Percentiles rank a stretch among this genome's conserved stretches.
Evolutionary conservation across 2,329 filamentous ascomycete species (phyloP).

Genomic region (Claviceps sp.): DNA sequence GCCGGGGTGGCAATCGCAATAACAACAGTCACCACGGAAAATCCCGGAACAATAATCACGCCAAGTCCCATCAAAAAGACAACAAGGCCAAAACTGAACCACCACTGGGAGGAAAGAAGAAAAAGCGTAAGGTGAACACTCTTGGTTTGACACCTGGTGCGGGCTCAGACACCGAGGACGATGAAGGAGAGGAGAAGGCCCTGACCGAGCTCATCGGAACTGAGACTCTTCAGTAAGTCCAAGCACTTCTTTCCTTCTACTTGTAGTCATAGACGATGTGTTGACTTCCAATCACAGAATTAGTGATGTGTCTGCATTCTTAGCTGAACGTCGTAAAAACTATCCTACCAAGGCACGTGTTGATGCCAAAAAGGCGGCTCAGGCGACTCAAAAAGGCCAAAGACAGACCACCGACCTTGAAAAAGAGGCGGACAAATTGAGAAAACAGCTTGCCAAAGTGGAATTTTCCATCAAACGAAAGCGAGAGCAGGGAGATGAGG

Average conservation of each 20-base stretch:
- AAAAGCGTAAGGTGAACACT: constrained; percentile 59
- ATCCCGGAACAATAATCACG: constrained; percentile 20
- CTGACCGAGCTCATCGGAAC: constrained; percentile 40
- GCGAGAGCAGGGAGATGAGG: constrained; percentile 52
- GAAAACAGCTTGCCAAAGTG: constrained; percentile 53
- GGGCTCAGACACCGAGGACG: constrained; percentile 50
- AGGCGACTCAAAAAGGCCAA: constrained; percentile 31
- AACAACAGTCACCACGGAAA: constrained; percentile 28
- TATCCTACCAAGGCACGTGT: constrained; percentile 67
- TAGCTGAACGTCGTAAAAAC: constrained; percentile 64
- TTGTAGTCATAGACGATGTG: neutral
- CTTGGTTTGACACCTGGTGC: constrained; percentile 58
- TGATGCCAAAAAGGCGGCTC: constrained; percentile 45
- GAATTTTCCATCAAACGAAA: constrained; percentile 58
- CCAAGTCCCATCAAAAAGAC: constrained; percentile 11
- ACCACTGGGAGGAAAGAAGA: constrained; percentile 45
- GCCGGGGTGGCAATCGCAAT: constrained; percentile 22
- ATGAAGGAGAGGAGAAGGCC: constrained; percentile 59
- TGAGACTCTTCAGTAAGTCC: constrained; percentile 41
- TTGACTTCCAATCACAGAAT: constrained; percentile 24
- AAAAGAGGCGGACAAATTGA: constrained; percentile 47
- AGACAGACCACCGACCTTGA: constrained; percentile 50
- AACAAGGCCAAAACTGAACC: constrained; percentile 22
- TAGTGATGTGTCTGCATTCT: constrained; percentile 65
- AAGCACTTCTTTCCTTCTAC: neutral